Evolutionary conservation across 139 green algal genomes (phyloP).

Genomic region (Chlorella sp.): DNA sequence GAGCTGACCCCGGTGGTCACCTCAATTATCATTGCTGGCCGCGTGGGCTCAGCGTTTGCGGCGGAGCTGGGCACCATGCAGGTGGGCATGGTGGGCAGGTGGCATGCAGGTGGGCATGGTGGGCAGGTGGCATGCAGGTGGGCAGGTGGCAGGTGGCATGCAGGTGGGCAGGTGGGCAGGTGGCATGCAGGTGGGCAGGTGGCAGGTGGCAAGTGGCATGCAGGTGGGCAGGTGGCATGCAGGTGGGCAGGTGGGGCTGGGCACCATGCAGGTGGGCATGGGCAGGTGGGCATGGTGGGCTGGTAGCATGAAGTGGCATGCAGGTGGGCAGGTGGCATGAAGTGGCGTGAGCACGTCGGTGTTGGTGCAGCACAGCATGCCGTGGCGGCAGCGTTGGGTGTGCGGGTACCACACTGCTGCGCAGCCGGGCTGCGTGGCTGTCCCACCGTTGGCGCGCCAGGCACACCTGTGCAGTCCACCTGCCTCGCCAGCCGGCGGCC

Average conservation of each 20-base stretch:
- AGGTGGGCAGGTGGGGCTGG: neutral
- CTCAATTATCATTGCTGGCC: conserved; percentile 96
- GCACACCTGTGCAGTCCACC: too few relatives aligned
- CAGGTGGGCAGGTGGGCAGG: too few relatives aligned
- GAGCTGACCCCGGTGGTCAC: conserved; percentile 98
- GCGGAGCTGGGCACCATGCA: conserved; percentile 99
- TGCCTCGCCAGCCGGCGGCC: too few relatives aligned
- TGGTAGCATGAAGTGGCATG: neutral
- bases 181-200: neutral
- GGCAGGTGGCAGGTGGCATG: too few relatives aligned
- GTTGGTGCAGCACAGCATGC: neutral
- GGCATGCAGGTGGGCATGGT: neutral
- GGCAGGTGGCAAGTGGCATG: neutral
- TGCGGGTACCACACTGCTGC: too few relatives aligned
- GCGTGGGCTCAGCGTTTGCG: conserved; percentile 96
- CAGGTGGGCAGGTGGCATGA: neutral
- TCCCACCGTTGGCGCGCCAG: too few relatives aligned
- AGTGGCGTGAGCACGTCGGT: neutral
- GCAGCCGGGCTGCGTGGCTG: too few relatives aligned
- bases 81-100: conserved; percentile 22
- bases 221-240: neutral
- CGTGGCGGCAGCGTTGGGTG: too few relatives aligned
- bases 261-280: neutral
- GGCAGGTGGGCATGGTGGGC: neutral
- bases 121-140: neutral